Conservation (phyloP, 441 rosid species). For the Pelargonium citronellum region DNA sequence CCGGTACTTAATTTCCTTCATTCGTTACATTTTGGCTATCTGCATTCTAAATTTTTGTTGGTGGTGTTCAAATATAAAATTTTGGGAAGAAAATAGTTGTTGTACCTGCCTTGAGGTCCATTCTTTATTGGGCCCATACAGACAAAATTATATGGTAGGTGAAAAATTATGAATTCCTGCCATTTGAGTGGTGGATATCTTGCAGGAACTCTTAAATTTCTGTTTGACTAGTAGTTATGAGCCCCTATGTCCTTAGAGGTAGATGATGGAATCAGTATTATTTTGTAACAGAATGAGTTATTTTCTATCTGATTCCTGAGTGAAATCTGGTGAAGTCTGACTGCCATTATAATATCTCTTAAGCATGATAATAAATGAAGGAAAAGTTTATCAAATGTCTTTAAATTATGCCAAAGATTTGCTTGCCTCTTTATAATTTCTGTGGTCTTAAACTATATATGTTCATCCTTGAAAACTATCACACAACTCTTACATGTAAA, state of each 20-base stretch:
- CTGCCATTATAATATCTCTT: not conserved
- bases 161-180: slow-evolving; percentile 12
- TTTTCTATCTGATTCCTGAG: not conserved
- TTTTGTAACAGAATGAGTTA: not conserved
- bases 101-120: not conserved
- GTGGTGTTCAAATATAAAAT: not conserved
- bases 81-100: not conserved
- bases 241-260: not conserved
- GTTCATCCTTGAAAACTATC: not conserved
- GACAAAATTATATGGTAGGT: slow-evolving; percentile 11
- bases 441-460: not conserved
- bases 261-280: not conserved
- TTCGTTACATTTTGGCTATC: not conserved
- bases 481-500: not conserved
- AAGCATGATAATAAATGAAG: not conserved
- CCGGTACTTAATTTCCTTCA: too few species aligned
- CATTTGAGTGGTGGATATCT: slow-evolving; percentile 17
- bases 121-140: not conserved
- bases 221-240: not conserved
- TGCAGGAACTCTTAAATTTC: slow-evolving; percentile 14
- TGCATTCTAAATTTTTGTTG: not conserved
- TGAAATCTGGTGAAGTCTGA: not conserved
- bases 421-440: not conserved
- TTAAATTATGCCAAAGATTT: not conserved
- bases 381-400: not conserved